Percentiles rank a stretch among this genome's conserved stretches.
phyloP scores from a whole-genome alignment of 75 land plant genomes.

The Cunninghamia lanceolata region DNA sequence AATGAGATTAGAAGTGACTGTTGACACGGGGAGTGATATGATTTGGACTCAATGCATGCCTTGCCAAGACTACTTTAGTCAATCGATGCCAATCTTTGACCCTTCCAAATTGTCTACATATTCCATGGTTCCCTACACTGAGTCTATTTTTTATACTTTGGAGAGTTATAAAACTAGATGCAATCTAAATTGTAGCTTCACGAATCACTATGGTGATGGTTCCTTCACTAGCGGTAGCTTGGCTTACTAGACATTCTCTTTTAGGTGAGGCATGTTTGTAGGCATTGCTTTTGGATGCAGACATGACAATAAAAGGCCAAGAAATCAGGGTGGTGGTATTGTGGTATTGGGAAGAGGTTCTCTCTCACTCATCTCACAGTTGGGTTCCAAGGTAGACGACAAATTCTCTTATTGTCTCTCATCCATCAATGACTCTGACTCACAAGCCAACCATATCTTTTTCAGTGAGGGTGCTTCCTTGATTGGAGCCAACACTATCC shows the following conservation, averaged over 20 bases:
- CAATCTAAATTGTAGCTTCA: constrained; percentile 16
- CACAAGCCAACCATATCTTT: background rate
- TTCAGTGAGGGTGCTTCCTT: background rate
- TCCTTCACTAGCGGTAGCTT: constrained; percentile 23
- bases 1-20: background rate
- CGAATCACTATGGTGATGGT: constrained; percentile 30
- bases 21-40: constrained; percentile 18
- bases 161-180: background rate
- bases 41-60: constrained; percentile 13
- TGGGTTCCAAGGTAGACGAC: no score
- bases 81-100: constrained; percentile 10
- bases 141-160: background rate
- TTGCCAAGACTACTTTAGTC: constrained; percentile 6
- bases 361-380: no score
- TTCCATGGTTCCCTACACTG: background rate
- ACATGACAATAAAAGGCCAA: constrained; percentile 1
- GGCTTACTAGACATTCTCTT: constrained; percentile 18
- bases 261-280: background rate
- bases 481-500: background rate
- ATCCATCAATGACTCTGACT: constrained; percentile 4
- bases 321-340: background rate
- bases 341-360: constrained; percentile 8
- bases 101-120: constrained; percentile 12
- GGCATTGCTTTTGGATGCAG: constrained; percentile 33
- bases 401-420: no score